Percentiles rank a stretch among this genome's conserved stretches.
These are phyloP conservation scores for Colletotrichum trifolii DNA, from an alignment of 2,329 filamentous ascomycete genomes.

Conservation along the genomic window DNA sequence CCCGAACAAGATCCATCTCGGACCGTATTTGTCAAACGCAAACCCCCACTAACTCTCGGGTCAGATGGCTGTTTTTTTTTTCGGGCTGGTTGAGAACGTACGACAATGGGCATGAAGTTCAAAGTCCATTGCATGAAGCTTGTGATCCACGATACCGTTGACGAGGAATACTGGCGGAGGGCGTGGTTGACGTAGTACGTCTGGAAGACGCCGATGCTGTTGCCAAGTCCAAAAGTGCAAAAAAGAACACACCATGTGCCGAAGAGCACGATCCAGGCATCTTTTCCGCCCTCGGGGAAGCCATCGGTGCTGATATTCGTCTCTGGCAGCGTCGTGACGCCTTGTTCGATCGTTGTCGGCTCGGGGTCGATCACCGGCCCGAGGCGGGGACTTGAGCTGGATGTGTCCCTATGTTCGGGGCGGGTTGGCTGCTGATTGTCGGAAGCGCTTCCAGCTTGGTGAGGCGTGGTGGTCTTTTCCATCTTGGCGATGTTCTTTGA, in stretches of 20 bases:
- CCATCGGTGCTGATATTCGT: constrained; percentile 52
- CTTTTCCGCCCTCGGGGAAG: constrained; percentile 65
- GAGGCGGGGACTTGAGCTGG: not conserved
- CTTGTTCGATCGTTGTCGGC: not conserved
- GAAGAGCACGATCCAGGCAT: constrained; percentile 67
- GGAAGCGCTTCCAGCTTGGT: not conserved
- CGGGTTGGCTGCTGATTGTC: not conserved
- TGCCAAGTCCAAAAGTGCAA: constrained; percentile 57
- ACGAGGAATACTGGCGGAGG: constrained; percentile 58
- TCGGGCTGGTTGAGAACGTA: constrained; percentile 48
- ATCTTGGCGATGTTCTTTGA: constrained; percentile 1
- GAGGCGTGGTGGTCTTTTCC: constrained; percentile 6
- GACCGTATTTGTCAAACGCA: constrained; percentile 73
- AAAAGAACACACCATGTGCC: constrained; percentile 57
- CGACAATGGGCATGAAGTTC: constrained; percentile 58
- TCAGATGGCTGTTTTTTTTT: constrained; percentile 41
- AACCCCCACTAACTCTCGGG: constrained; percentile 52
- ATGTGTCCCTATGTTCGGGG: not conserved
- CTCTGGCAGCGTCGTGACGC: constrained; percentile 30
- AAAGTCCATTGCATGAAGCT: constrained; percentile 59
- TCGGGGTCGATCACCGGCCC: constrained; percentile 33
- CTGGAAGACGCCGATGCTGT: constrained; percentile 66
- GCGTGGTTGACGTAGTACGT: constrained; percentile 65
- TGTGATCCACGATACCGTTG: constrained; percentile 69
- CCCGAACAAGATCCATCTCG: constrained; percentile 64